Evolutionary conservation across 2,329 filamentous ascomycete genomes (phyloP).

Genomic region (Fusarium acutatum): DNA sequence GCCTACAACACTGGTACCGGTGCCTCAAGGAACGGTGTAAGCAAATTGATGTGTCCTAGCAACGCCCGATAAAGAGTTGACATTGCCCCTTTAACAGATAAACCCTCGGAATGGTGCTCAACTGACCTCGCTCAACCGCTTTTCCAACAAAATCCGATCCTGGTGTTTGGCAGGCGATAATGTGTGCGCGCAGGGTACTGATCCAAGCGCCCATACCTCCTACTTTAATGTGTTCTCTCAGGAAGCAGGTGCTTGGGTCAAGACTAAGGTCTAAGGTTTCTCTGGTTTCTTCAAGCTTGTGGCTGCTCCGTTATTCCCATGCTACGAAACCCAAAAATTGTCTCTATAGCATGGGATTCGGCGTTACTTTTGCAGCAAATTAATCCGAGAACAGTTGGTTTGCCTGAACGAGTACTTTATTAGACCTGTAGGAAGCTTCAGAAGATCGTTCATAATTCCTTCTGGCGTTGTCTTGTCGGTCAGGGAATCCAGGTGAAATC

Average conservation of each 20-base stretch:
- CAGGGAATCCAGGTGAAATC: neutral
- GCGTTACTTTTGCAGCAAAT: too few relatives aligned
- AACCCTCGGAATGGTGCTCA: neutral
- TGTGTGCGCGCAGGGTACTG: neutral
- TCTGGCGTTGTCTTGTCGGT: neutral
- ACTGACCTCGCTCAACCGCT: neutral
- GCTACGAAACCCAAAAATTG: too few relatives aligned
- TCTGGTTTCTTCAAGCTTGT: too few relatives aligned
- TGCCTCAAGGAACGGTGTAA: neutral
- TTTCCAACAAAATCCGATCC: neutral
- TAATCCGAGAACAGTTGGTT: too few relatives aligned
- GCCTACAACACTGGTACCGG: neutral
- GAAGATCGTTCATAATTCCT: neutral
- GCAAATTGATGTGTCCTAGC: neutral
- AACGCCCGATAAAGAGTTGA: neutral
- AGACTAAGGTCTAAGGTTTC: neutral
- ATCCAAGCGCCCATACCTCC: neutral
- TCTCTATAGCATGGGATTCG: too few relatives aligned
- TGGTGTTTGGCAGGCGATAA: neutral
- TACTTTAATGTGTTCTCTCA: neutral
- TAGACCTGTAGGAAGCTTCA: neutral
- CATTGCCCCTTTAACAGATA: neutral
- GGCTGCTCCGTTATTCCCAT: too few relatives aligned
- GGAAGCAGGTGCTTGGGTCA: neutral
- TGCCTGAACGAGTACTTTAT: too few relatives aligned